Conservation (phyloP, 345 rosid genomes). For the Lagerstroemia speciosa region DNA sequence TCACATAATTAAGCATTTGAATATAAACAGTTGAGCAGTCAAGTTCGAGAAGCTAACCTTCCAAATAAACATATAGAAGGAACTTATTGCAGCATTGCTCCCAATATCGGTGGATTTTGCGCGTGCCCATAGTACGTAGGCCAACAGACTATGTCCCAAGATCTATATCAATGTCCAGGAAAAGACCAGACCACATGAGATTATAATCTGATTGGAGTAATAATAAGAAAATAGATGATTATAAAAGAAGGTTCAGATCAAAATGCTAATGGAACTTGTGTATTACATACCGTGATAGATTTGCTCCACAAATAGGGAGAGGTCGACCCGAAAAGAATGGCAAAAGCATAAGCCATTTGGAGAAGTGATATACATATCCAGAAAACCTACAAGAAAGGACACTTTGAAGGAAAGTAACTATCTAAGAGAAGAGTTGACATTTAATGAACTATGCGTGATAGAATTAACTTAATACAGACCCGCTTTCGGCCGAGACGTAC, state of each 20-base stretch:
- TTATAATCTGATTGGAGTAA: neutral
- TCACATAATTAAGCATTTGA: no score
- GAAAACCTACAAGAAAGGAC: constrained; percentile 85
- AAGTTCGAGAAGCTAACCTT: constrained; percentile 41
- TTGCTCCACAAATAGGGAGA: constrained; percentile 81
- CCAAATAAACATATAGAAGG: constrained; percentile 96
- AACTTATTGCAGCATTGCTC: constrained; percentile 71
- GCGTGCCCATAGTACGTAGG: constrained; percentile 50
- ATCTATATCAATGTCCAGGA: constrained; percentile 35
- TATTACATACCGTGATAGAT: constrained; percentile 66
- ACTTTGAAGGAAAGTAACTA: constrained; percentile 1
- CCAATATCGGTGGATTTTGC: constrained; percentile 66
- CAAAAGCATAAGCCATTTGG: constrained; percentile 67
- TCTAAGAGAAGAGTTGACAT: neutral
- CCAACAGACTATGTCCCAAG: constrained; percentile 61
- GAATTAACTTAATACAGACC: constrained; percentile 43
- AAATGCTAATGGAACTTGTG: no score
- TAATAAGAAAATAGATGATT: constrained; percentile 2
- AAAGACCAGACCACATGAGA: neutral
- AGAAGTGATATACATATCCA: constrained; percentile 84
- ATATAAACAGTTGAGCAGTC: neutral
- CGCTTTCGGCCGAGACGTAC: constrained; percentile 72
- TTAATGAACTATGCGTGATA: neutral
- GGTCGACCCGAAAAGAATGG: constrained; percentile 63
- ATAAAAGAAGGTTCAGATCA: no score